A percentile compares a stretch with the other conserved stretches of the same genome.
Evolutionary conservation across 768 basidiomycete species (phyloP).

Genomic region (Sarcodon aspratus): DNA sequence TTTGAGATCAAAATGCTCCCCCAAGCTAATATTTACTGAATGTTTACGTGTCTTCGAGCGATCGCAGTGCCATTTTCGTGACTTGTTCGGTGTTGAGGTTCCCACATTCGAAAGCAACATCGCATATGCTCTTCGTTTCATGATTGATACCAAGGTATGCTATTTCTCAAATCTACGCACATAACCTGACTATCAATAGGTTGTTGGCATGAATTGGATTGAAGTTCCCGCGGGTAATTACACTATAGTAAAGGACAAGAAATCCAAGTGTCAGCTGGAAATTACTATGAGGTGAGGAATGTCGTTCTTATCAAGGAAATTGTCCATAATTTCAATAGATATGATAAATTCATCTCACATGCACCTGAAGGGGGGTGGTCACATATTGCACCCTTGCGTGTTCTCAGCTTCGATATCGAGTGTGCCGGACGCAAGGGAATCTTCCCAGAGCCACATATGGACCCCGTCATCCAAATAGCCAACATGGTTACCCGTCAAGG

Average conservation of each 20-base stretch:
- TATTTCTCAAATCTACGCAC: neutral
- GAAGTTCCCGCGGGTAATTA: conserved; percentile 84
- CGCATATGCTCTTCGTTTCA: conserved; percentile 82
- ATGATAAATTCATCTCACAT: conserved; percentile 81
- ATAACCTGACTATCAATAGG: conserved; percentile 27
- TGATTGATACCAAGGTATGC: conserved; percentile 89
- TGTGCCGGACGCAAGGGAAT: conserved; percentile 97
- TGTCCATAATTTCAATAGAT: conserved; percentile 31
- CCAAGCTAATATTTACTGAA: conserved; percentile 6
- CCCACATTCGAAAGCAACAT: conserved; percentile 93
- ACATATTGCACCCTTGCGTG: conserved; percentile 82
- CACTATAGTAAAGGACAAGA: conserved; percentile 38
- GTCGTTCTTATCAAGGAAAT: neutral
- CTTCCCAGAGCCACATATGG: conserved; percentile 82
- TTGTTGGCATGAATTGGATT: conserved; percentile 99
- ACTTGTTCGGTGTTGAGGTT: conserved; percentile 34
- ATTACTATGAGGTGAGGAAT: conserved; percentile 54
- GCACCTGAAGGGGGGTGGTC: conserved; percentile 89
- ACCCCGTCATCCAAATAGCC: conserved; percentile 97
- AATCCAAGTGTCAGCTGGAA: conserved; percentile 86
- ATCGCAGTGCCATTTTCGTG: conserved; percentile 38
- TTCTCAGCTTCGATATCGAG: conserved; percentile 98
- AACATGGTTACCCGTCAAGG: conserved; percentile 99
- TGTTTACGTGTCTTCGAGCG: conserved; percentile 38
- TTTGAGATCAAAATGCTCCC: conserved; percentile 11